Conservation (phyloP, 2,329 filamentous ascomycete genomes). For the Aureobasidium sp. region DNA sequence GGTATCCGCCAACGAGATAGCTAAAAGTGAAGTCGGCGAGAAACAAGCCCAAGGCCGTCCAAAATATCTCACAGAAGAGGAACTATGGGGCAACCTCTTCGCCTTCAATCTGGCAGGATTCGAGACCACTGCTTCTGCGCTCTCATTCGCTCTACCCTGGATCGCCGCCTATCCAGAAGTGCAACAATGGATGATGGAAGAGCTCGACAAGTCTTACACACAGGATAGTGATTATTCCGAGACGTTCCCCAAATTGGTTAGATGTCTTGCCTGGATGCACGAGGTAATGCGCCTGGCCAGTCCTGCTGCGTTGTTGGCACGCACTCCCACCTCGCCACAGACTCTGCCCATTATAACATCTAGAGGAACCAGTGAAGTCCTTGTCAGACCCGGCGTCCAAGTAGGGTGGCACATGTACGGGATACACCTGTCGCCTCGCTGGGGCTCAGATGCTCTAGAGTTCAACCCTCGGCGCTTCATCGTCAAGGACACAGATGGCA, state of each 20-base stretch:
- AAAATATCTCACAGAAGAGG: conserved; percentile 29
- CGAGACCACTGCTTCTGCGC: conserved; percentile 46
- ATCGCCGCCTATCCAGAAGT: background rate
- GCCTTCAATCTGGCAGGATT: conserved; percentile 43
- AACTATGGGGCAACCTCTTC: conserved; percentile 41
- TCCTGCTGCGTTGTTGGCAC: conserved; percentile 34
- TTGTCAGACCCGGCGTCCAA: background rate
- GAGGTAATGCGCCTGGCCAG: conserved; percentile 41
- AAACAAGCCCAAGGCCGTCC: background rate
- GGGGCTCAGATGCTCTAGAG: conserved; percentile 27
- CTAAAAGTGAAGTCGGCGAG: background rate
- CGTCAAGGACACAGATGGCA: conserved; percentile 17
- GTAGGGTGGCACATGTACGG: background rate
- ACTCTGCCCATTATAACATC: conserved; percentile 7
- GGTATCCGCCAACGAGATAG: background rate
- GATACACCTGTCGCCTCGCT: conserved; percentile 4
- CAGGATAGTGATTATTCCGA: conserved; percentile 33
- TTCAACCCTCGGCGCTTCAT: conserved; percentile 40
- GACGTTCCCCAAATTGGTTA: conserved; percentile 34
- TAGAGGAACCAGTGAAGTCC: conserved; percentile 18
- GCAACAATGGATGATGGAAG: conserved; percentile 46
- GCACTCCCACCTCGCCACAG: conserved; percentile 27
- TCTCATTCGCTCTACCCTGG: conserved; percentile 36
- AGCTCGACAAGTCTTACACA: conserved; percentile 36
- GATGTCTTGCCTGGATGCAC: conserved; percentile 45